phyloP scores from a whole-genome alignment of 768 basidiomycete genomes.

The Flagelloscypha sp. region DNA sequence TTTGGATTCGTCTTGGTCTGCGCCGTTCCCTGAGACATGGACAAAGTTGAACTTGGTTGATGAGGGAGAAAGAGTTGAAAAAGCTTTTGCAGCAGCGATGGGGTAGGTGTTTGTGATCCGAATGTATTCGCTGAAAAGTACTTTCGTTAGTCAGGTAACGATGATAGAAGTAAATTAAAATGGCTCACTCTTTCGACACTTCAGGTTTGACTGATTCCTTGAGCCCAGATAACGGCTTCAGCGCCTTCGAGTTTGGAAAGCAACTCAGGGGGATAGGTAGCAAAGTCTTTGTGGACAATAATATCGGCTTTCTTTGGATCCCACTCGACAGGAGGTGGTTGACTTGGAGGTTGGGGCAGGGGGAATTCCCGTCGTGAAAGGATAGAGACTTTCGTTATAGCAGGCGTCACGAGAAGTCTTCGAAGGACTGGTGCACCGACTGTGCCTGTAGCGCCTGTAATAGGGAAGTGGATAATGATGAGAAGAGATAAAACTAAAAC shows the following conservation, averaged over 20 bases:
- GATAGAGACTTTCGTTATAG: conserved; percentile 18
- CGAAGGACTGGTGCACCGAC: conserved; percentile 17
- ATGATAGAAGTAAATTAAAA: background rate
- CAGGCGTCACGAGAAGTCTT: conserved; percentile 15
- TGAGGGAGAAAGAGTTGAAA: conserved; percentile 4
- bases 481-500: no score
- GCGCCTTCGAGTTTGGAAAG: conserved; percentile 15
- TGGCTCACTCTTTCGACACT: conserved; percentile 18
- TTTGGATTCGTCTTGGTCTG: conserved; percentile 18
- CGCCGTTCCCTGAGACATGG: conserved; percentile 19
- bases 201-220: conserved; percentile 17
- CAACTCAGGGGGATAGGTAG: conserved; percentile 11
- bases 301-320: conserved; percentile 15
- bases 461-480: no score
- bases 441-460: conserved; percentile 18
- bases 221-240: conserved; percentile 20
- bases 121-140: conserved; percentile 14
- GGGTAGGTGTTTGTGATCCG: conserved; percentile 21
- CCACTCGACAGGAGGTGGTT: conserved; percentile 6
- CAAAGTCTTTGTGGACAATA: conserved; percentile 17
- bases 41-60: conserved; percentile 21
- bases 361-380: conserved; percentile 17
- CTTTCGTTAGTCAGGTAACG: background rate
- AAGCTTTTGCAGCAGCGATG: conserved; percentile 18
- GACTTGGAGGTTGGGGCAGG: no score